Conservation (phyloP, 192 early-diverging fungal genomes). For the Coemansia javaensis region DNA sequence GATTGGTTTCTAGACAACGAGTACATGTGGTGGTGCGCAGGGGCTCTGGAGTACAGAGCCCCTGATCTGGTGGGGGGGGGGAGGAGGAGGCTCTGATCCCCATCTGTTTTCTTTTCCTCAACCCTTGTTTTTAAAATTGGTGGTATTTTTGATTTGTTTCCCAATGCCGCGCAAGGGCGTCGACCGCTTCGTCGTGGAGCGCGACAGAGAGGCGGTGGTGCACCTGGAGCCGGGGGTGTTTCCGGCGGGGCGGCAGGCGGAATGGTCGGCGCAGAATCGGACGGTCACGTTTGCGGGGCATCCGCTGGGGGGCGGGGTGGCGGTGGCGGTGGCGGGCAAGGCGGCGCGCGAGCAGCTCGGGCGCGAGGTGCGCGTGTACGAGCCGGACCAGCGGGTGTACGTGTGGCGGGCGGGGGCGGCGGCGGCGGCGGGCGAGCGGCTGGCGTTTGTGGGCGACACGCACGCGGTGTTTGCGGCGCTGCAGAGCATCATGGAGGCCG, state of each 20-base stretch:
- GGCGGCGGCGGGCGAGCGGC: conserved; percentile 22
- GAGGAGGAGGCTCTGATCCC: too few relatives aligned
- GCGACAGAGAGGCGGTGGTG: conserved; percentile 13
- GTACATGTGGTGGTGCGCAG: too few relatives aligned
- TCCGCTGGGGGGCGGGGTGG: conserved; percentile 17
- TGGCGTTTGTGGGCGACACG: conserved; percentile 40
- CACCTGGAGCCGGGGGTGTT: conserved; percentile 23
- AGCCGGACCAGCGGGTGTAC: conserved; percentile 28
- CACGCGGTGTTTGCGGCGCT: conserved; percentile 41
- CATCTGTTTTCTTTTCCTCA: too few relatives aligned
- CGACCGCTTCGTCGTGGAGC: conserved; percentile 28
- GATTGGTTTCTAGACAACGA: not conserved
- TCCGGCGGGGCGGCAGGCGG: conserved; percentile 16
- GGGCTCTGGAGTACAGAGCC: too few relatives aligned
- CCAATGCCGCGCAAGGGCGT: conserved; percentile 12
- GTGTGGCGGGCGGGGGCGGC: conserved; percentile 14
- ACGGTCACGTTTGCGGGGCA: conserved; percentile 26
- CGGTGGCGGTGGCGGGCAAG: conserved; percentile 24
- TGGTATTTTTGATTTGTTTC: too few relatives aligned
- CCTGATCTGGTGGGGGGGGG: too few relatives aligned
- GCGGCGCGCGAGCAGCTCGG: conserved; percentile 13
- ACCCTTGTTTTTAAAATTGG: too few relatives aligned
- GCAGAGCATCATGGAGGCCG: conserved; percentile 22
- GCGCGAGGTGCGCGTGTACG: conserved; percentile 1
- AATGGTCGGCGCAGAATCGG: conserved; percentile 34